Conservation (phyloP, 768 basidiomycete genomes). For the Rossbeevera mucosa region DNA sequence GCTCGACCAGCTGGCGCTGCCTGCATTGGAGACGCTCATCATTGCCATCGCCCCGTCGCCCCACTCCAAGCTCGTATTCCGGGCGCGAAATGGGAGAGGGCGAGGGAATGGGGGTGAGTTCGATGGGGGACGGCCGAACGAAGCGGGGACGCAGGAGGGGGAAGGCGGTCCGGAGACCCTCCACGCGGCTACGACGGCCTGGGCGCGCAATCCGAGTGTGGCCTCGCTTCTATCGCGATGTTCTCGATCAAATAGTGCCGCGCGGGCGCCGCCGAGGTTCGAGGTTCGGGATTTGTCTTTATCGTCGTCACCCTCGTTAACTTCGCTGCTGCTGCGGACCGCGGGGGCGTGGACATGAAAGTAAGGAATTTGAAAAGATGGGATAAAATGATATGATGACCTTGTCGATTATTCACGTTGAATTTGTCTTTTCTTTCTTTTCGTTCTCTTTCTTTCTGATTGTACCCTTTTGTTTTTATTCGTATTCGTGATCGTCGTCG, state of each 20-base stretch:
- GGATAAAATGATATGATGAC: too few species aligned
- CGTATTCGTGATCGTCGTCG: neutral
- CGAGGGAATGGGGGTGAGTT: neutral
- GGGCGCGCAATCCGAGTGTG: conserved; percentile 15
- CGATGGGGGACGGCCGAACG: neutral
- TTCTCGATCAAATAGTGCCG: neutral
- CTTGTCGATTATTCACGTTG: too few species aligned
- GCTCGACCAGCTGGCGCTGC: conserved; percentile 21
- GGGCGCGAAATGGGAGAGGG: neutral
- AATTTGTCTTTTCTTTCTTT: neutral
- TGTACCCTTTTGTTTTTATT: neutral
- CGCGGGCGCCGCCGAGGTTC: conserved; percentile 1
- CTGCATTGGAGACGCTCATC: conserved; percentile 14
- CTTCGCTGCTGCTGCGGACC: neutral
- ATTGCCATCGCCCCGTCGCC: conserved; percentile 2
- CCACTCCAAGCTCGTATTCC: neutral
- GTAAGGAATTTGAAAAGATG: neutral
- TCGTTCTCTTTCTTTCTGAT: neutral
- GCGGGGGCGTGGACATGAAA: neutral
- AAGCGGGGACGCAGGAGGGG: neutral
- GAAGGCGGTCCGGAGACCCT: neutral
- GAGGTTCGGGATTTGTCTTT: conserved; percentile 5
- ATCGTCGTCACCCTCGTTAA: neutral
- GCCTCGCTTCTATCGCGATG: conserved; percentile 13
- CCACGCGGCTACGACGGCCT: neutral